These are phyloP conservation scores for Torulaspora indica DNA, from an alignment of 805 yeast species.

Conservation along the genomic window DNA sequence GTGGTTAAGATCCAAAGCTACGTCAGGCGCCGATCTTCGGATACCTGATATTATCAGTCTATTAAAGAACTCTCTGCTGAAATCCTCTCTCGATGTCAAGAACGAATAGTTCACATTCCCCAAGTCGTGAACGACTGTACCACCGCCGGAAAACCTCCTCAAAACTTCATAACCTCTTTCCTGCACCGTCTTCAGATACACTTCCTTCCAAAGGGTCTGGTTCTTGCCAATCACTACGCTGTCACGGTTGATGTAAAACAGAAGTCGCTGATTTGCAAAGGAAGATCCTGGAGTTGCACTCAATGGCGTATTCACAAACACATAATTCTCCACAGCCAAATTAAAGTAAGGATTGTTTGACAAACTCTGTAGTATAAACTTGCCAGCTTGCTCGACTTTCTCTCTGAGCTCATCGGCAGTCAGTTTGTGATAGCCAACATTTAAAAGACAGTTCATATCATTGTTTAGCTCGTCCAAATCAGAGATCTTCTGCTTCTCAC, in stretches of 20 bases:
- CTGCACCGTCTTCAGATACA: slow-evolving; percentile 54
- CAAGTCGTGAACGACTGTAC: slow-evolving; percentile 89
- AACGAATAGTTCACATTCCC: slow-evolving; percentile 87
- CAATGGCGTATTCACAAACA: slow-evolving; percentile 61
- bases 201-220: slow-evolving; percentile 91
- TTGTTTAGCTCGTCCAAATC: slow-evolving; percentile 37
- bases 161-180: slow-evolving; percentile 56
- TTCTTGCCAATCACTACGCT: slow-evolving; percentile 95
- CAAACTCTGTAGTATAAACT: slow-evolving; percentile 49
- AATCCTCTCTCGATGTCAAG: slow-evolving; percentile 62
- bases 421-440: slow-evolving; percentile 14
- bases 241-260: slow-evolving; percentile 71
- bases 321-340: slow-evolving; percentile 74
- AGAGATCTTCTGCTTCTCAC: slow-evolving; percentile 7
- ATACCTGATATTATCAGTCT: slow-evolving; percentile 41
- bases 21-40: slow-evolving; percentile 7
- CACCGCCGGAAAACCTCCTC: slow-evolving; percentile 89
- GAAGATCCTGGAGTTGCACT: slow-evolving; percentile 21
- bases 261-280: slow-evolving; percentile 46
- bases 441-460: slow-evolving; percentile 33
- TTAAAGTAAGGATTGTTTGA: slow-evolving; percentile 66
- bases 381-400: slow-evolving; percentile 41
- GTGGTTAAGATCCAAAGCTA: slow-evolving; percentile 49
- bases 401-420: slow-evolving; percentile 23
- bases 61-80: slow-evolving; percentile 56